phyloP scores from a whole-genome alignment of 768 basidiomycete genomes.

The Calocybe cyanea region DNA sequence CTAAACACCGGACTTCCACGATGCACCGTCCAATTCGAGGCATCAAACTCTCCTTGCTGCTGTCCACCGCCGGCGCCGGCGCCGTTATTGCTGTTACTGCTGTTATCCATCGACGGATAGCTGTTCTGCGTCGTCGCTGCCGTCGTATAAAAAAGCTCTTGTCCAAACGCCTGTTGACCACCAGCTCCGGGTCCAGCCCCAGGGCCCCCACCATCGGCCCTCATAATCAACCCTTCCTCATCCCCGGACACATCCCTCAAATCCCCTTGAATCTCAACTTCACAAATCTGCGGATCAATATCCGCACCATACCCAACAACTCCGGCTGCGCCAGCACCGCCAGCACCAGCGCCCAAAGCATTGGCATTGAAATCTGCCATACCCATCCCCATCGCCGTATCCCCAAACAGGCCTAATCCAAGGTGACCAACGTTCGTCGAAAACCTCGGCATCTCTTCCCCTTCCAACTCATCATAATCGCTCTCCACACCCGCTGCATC shows the following conservation, averaged over 20 bases:
- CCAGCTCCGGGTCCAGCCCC: no score
- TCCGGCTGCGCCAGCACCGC: slow-evolving; percentile 6
- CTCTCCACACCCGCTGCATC: slow-evolving; percentile 18
- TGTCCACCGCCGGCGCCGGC: no score
- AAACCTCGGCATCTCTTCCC: slow-evolving; percentile 11
- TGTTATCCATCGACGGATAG: slow-evolving; percentile 1
- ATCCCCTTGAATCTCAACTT: slow-evolving; percentile 55
- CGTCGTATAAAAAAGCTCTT: slow-evolving; percentile 14
- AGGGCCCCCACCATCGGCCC: slow-evolving; percentile 23
- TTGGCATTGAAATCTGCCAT: slow-evolving; percentile 17
- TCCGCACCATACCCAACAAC: slow-evolving; percentile 19
- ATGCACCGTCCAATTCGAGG: slow-evolving; percentile 36
- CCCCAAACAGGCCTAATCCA: slow-evolving; percentile 26
- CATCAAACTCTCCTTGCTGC: slow-evolving; percentile 6
- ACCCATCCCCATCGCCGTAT: slow-evolving; percentile 21
- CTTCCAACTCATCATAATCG: slow-evolving; percentile 25
- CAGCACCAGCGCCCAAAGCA: slow-evolving; percentile 16
- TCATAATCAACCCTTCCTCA: slow-evolving; percentile 49
- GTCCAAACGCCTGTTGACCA: slow-evolving; percentile 18
- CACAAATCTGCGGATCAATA: slow-evolving; percentile 52
- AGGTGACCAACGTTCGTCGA: slow-evolving; percentile 5
- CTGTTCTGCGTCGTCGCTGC: background rate
- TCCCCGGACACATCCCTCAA: slow-evolving; percentile 51
- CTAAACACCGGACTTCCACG: slow-evolving; percentile 40
- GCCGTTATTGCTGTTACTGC: background rate